These are phyloP conservation scores for Cicer judaicum DNA, from an alignment of 306 rosid species.

Conservation along the genomic window DNA sequence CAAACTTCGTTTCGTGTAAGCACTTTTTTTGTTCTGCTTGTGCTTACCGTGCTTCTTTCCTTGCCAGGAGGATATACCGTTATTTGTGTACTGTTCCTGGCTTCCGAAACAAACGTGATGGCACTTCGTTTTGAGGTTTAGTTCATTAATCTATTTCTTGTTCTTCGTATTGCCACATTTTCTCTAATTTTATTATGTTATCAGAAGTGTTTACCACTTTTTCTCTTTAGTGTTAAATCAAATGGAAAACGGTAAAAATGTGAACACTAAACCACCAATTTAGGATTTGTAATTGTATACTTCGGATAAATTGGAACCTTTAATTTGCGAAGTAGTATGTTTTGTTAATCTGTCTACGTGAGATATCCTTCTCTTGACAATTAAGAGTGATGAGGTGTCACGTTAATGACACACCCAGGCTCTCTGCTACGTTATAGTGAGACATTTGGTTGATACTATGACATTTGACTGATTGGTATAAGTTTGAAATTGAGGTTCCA, in stretches of 20 bases:
- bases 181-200: not conserved
- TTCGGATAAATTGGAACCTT: too few relatives aligned
- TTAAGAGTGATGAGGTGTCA: too few relatives aligned
- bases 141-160: not conserved
- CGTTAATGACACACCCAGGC: too few relatives aligned
- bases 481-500: too few relatives aligned
- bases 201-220: not conserved
- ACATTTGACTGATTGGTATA: too few relatives aligned
- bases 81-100: not conserved
- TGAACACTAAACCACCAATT: not conserved
- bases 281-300: too few relatives aligned
- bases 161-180: conserved; percentile 1
- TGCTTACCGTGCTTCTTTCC: not conserved
- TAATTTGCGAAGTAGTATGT: too few relatives aligned
- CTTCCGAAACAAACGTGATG: conserved; percentile 50
- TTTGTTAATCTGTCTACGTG: too few relatives aligned
- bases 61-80: conserved; percentile 23
- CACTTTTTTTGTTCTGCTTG: not conserved
- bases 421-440: too few relatives aligned
- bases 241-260: not conserved
- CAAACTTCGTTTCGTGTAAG: not conserved
- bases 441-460: too few relatives aligned
- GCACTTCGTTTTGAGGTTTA: conserved; percentile 88
- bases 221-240: not conserved
- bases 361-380: too few relatives aligned